Evolutionary conservation across 768 basidiomycete genomes (phyloP), one percentile per base, ranked within the genome.

Genomic region (Russula abietina): DNA sequence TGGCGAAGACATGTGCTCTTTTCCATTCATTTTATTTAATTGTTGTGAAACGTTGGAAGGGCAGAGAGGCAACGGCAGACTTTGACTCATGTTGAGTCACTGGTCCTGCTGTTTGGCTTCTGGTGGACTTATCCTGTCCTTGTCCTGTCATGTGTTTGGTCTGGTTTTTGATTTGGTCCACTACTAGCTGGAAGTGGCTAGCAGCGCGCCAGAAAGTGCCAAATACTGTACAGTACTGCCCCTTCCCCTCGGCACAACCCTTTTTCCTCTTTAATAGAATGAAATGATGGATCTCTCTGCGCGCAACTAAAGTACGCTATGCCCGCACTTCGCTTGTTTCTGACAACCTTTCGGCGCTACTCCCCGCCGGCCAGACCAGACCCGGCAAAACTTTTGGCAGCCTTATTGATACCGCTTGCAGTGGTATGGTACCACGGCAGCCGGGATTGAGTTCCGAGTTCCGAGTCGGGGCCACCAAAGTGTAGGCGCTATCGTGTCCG

Each of bases 131-230:
- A 16, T 12, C 36, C 12, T 12, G 9, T 4, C 9, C 9, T 33
- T 33, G 36, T 14, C 36, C 12, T 12, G 26, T 49, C 33, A 24
- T 19, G 48, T 28, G 24, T 58, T 46, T 38, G 36, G 33, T 28
- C 30, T 59, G 38, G 58, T 36, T 45, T 43, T 19, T 43, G 39
- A 41, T 17, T 41, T n/a, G n/a, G 50, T 51, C 19, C n/a, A n/a
- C n/a, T n/a, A 49, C 49, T 41, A 59, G 49, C 49, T 59, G 12
- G 36, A 59, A 59, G 19, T 39, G 50, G 58, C 28, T 59, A 51
- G 38, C 43, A 17, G 46, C 48, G 26, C 26, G 48, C 24, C 24
- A 7, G 16, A 45, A 26, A 17, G 7, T 36, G 36, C 41, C 22
- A 22, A 43, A 43, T 43, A 16, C 14, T 39, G 38, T 43, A 0